A percentile compares a stretch with the other conserved stretches of the same genome.
These are phyloP conservation scores for Athelia psychrophila DNA, from an alignment of 1,284 basidiomycete genomes.

Conservation along the genomic window DNA sequence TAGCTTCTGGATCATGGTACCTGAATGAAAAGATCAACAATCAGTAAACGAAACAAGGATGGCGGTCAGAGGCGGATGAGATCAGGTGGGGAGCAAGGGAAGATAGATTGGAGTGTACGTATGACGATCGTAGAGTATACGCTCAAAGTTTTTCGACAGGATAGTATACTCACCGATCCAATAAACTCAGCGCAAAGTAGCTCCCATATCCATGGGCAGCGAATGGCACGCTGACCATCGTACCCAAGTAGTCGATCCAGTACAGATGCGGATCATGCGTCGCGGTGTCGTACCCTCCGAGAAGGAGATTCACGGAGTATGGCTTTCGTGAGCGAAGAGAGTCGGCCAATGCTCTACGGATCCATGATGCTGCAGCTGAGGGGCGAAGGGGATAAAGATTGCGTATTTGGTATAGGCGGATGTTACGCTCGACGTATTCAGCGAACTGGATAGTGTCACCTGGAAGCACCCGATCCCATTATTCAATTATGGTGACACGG, in stretches of 20 bases:
- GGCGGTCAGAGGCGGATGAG: neutral
- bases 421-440: conserved; percentile 94
- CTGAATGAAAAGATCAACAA: conserved; percentile 30
- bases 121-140: neutral
- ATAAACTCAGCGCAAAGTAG: conserved; percentile 89
- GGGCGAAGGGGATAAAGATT: conserved; percentile 89
- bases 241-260: conserved; percentile 97
- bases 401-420: conserved; percentile 95
- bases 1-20: conserved; percentile 83
- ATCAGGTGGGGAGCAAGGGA: neutral
- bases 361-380: conserved; percentile 91
- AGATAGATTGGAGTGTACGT: neutral
- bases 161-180: conserved; percentile 71
- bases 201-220: conserved; percentile 95
- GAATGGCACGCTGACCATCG: conserved; percentile 86
- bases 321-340: conserved; percentile 87
- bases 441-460: conserved; percentile 98
- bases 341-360: conserved; percentile 86
- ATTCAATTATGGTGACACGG: neutral
- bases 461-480: conserved; percentile 23
- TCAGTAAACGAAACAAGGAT: neutral
- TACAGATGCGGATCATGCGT: conserved; percentile 75
- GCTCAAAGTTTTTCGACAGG: neutral
- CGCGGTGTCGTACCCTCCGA: conserved; percentile 88
- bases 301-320: conserved; percentile 90